Base-by-base conservation (phyloP, 2,329 filamentous ascomycete genomes). In the Cordyceps tenuipes region DNA sequence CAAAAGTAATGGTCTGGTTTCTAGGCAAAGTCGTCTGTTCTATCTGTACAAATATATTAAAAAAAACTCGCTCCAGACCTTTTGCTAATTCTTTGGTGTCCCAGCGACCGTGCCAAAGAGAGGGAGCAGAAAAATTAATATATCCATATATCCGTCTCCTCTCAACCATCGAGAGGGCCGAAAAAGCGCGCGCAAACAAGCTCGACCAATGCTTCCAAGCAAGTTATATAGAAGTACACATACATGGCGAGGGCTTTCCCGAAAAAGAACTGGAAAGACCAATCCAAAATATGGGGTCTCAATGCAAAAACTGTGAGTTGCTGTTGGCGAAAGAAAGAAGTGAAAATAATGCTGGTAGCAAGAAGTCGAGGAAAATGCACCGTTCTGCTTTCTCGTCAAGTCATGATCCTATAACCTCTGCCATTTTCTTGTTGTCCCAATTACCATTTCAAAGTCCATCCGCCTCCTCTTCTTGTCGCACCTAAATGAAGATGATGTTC, bases 401-500 rank as follows among this genome's bases (percentile, higher is more conserved):
- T 15, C 44, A 47, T 54, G 29, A 7, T 5, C 36, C 39, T 9
- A 31, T 9, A 31, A 41, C 19, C 12, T 26, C 47, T 21, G 5
- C 13, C 15, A 8, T 23, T 19, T 19, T 19, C n/a, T 15, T 26
- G 5, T 17, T 34, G 39, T 47, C n/a, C 26, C 23, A 17, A 46
- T 47, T 44, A 17, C 12, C 26, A 46, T 21, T 41, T 3, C 10
- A 1, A 36, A 36, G 15, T 1, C 36, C 29, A 29, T 6, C 36
- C 10, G 15, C 21, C 43, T 21, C 7, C 7, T 10, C 15, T 17
- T 49, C 13, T 36, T 26, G 17, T n/a, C 15, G 17, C 19, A 15
- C 41, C 36, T 59, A 59, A 46, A 41, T 51, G 44, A 65, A 63
- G 26, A 63, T 64, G 47, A 75, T 67, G 19, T 64, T 58, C 21